Evolutionary conservation across 805 yeast genomes (phyloP), one percentile per base, ranked within the genome.

Genomic region (Yarrowia sp.): DNA sequence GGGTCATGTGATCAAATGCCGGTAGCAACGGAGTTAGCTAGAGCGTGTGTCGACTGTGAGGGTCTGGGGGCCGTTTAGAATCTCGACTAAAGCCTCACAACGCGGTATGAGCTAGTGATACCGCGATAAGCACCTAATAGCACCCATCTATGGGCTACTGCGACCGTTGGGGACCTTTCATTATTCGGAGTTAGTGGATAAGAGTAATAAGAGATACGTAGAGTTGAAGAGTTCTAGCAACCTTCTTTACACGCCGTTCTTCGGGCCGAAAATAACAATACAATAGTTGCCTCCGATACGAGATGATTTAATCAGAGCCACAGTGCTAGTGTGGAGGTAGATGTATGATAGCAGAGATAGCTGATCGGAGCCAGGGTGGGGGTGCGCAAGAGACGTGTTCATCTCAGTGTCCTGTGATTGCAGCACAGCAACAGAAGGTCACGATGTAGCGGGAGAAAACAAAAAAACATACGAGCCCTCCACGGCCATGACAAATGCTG

Each of bases 261-360:
- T 52, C 58, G 58, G 56, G 9, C 56, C 56, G 56, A 52, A 36
- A 52, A 33, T 50, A 50, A 52, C 58, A 52, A 20, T 52, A 52
- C 58, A 52, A 52, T 52, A 52, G 58, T 20, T 15, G 58, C 58
- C 58, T 52, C 58, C 58, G 58, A 52, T 52, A 52, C 58, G 58
- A 52, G 58, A 12, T 19, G 42, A 12, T 17, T 43, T 13, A 14
- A 24, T 24, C 17, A 24, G 13, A 24, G 20, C 14, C 9, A 13
- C n/a, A 20, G n/a, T 20, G 24, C 24, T 43, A 40, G 44, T 43
- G 46, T 19, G 24, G 24, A 43, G 46, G n/a, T 15, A 46, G 34
- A 46, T 46, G 52, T 30, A 30, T 42, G 13, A 42, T 46, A 46
- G 30, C 30, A 9, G 47, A 9, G 47, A 43, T 43, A 9, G 47